A percentile compares a stretch with the other conserved stretches of the same genome.
phyloP scores from a whole-genome alignment of 305 asterid genomes.

The Solanum hybrid region DNA sequence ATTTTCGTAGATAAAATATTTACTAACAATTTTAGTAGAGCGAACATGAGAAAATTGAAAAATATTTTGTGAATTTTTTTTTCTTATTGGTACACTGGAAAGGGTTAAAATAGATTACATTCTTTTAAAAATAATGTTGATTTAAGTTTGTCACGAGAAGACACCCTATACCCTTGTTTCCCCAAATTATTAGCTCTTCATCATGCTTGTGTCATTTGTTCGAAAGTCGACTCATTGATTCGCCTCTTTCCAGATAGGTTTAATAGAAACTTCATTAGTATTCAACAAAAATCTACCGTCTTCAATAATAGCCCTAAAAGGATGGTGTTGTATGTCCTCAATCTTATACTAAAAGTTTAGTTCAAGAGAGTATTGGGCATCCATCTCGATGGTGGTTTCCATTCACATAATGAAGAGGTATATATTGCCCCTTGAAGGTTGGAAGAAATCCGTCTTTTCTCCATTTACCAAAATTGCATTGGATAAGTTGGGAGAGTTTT shows the following conservation, averaged over 20 bases:
- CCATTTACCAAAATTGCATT: too few species aligned
- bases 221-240: not conserved
- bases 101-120: not conserved
- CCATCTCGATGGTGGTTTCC: too few species aligned
- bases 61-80: too few species aligned
- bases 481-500: too few species aligned
- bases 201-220: not conserved
- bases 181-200: not conserved
- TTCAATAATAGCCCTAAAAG: not conserved
- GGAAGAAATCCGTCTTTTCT: too few species aligned
- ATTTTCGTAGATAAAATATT: accelerated
- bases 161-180: not conserved
- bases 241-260: not conserved
- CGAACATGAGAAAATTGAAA: too few species aligned
- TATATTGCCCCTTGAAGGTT: too few species aligned
- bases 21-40: accelerated
- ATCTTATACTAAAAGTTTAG: too few species aligned
- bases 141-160: not conserved
- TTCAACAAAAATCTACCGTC: not conserved
- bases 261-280: not conserved
- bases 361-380: too few species aligned
- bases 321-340: not conserved
- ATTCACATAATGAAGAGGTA: too few species aligned
- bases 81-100: not conserved
- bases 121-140: not conserved